These are phyloP conservation scores for Cyberlindnera saturnus DNA, from an alignment of 805 yeast genomes.

Conservation along the genomic window DNA sequence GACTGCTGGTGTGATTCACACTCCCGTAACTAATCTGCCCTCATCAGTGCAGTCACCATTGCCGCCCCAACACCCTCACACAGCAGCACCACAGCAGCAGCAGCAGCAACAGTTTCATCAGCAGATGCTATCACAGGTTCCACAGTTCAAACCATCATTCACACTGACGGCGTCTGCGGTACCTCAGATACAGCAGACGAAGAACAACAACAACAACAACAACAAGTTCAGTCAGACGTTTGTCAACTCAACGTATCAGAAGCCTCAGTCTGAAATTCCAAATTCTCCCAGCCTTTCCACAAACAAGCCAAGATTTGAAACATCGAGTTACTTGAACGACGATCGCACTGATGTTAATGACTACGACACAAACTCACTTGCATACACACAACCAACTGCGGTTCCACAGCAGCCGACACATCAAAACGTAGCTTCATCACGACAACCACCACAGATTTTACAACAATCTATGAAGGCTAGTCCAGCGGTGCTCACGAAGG, in stretches of 20 bases:
- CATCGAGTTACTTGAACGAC: constrained; percentile 16
- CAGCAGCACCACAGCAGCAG: neutral
- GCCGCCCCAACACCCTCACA: neutral
- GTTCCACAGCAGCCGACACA: constrained; percentile 2
- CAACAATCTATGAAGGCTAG: neutral
- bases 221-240: constrained; percentile 13
- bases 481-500: constrained; percentile 10
- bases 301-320: constrained; percentile 10
- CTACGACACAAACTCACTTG: constrained; percentile 14
- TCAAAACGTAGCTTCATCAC: constrained; percentile 4
- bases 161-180: constrained; percentile 1
- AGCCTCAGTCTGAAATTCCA: constrained; percentile 11
- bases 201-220: constrained; percentile 1
- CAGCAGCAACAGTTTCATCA: constrained; percentile 2
- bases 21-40: constrained; percentile 1
- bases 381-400: constrained; percentile 12
- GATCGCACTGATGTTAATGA: constrained; percentile 19
- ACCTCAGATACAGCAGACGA: constrained; percentile 1
- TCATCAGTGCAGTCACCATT: constrained; percentile 1
- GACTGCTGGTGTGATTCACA: too few relatives aligned
- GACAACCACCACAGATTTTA: constrained; percentile 4
- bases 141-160: constrained; percentile 8
- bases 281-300: constrained; percentile 13
- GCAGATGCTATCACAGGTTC: constrained; percentile 1
- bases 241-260: constrained; percentile 10